These are phyloP conservation scores for Penicillium odoratum DNA, from an alignment of 495 filamentous ascomycete species.

Conservation along the genomic window DNA sequence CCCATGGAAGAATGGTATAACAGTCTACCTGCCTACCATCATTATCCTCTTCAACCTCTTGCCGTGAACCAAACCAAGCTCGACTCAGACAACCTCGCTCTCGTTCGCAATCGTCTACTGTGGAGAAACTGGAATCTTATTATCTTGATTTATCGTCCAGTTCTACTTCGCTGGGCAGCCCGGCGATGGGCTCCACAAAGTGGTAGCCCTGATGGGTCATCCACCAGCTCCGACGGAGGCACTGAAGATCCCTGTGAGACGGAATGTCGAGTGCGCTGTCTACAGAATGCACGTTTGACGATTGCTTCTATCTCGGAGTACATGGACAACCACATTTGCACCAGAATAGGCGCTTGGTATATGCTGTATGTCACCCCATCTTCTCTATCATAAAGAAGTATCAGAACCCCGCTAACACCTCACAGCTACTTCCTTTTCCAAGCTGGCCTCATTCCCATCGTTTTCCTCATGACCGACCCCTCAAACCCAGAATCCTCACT, in stretches of 20 bases:
- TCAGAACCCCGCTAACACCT: slow-evolving; percentile 2
- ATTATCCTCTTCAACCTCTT: slow-evolving; percentile 31
- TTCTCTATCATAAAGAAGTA: background rate
- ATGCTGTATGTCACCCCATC: slow-evolving; percentile 40
- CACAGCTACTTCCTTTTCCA: slow-evolving; percentile 55
- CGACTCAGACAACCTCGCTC: slow-evolving; percentile 38
- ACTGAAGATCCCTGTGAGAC: slow-evolving; percentile 43
- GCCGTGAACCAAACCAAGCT: slow-evolving; percentile 22
- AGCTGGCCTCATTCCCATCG: slow-evolving; percentile 50
- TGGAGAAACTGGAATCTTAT: slow-evolving; percentile 55
- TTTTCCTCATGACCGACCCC: slow-evolving; percentile 51
- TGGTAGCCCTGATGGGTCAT: slow-evolving; percentile 22
- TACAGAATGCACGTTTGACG: slow-evolving; percentile 44
- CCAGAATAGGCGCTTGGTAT: slow-evolving; percentile 51
- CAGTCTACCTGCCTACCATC: slow-evolving; percentile 45
- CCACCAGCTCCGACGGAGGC: slow-evolving; percentile 28
- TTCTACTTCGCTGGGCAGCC: slow-evolving; percentile 51
- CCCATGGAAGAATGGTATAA: slow-evolving; percentile 51
- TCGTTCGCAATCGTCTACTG: slow-evolving; percentile 42
- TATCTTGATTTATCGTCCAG: slow-evolving; percentile 53
- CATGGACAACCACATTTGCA: slow-evolving; percentile 42
- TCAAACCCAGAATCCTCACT: slow-evolving; percentile 40
- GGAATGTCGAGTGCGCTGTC: slow-evolving; percentile 44
- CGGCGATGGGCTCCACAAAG: slow-evolving; percentile 40
- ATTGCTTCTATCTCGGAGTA: slow-evolving; percentile 48